Conservation (phyloP, 2,329 filamentous ascomycete genomes). For the Cercospora zeae-maydis region DNA sequence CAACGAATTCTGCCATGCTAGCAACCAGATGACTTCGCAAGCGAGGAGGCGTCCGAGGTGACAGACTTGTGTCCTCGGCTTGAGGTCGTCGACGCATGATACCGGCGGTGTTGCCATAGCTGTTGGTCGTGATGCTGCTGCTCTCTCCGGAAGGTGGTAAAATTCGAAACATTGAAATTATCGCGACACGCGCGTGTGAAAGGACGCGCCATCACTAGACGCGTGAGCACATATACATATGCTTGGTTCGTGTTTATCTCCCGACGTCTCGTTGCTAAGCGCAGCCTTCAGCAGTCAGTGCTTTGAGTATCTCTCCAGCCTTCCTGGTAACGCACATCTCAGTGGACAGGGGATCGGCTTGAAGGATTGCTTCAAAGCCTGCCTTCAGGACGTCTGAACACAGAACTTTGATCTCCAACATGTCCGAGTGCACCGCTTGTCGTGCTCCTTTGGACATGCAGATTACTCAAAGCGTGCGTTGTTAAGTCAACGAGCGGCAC, state of each 20-base stretch:
- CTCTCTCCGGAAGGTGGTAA: not conserved
- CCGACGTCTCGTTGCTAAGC: not conserved
- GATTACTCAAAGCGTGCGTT: not conserved
- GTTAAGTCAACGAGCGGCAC: not conserved
- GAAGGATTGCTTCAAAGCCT: not conserved
- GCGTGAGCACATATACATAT: not conserved
- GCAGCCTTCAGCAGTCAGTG: not conserved
- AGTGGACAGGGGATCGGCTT: not conserved
- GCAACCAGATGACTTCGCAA: constrained; percentile 25
- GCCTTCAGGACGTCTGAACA: not conserved
- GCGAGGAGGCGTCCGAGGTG: not conserved
- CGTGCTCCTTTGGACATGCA: not conserved
- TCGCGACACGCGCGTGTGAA: not conserved
- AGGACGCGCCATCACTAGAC: not conserved
- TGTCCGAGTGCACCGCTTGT: not conserved
- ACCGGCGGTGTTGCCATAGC: constrained; percentile 8
- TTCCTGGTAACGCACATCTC: not conserved
- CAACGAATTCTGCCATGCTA: constrained; percentile 34
- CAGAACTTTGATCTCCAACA: not conserved
- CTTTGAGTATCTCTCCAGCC: not conserved
- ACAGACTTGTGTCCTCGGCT: not conserved
- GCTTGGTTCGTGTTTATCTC: not conserved
- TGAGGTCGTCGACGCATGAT: constrained; percentile 1
- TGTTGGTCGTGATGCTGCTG: constrained; percentile 7
- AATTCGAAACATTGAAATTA: constrained; percentile 6